These are phyloP conservation scores for Lipomyces orientalis DNA, from an alignment of 805 yeast genomes.

Conservation along the genomic window DNA sequence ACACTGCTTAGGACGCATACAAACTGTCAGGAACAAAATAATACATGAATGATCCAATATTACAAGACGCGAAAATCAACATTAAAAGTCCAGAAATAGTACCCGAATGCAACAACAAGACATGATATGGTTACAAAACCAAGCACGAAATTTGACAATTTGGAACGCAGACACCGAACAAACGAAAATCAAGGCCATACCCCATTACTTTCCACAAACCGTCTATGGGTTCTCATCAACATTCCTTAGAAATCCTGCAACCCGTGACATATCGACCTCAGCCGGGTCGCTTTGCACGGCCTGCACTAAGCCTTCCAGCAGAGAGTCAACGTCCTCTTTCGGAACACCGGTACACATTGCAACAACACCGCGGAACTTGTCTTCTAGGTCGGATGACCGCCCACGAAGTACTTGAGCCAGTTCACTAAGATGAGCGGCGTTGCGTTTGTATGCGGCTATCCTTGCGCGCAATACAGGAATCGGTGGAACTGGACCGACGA, in stretches of 20 bases:
- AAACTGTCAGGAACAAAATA: not conserved
- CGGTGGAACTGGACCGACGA: slow-evolving; percentile 51
- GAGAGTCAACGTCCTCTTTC: slow-evolving; percentile 75
- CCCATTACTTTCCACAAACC: slow-evolving; percentile 1
- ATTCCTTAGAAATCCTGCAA: slow-evolving; percentile 60
- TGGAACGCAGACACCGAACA: not conserved
- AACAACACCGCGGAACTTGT: slow-evolving; percentile 85
- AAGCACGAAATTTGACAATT: not conserved
- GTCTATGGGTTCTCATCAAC: slow-evolving; percentile 28
- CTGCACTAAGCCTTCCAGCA: slow-evolving; percentile 81
- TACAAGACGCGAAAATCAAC: not conserved
- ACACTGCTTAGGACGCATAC: not conserved
- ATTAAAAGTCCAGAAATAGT: not conserved
- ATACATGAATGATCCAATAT: not conserved
- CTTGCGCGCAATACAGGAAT: slow-evolving; percentile 69
- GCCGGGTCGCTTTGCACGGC: slow-evolving; percentile 90
- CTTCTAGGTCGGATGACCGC: slow-evolving; percentile 63
- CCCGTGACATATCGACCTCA: slow-evolving; percentile 63
- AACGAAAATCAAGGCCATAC: not conserved
- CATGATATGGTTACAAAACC: not conserved
- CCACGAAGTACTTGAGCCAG: slow-evolving; percentile 60
- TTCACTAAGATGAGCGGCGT: slow-evolving; percentile 61
- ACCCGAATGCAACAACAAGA: slow-evolving; percentile 7
- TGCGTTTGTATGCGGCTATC: slow-evolving; percentile 75
- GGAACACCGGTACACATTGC: slow-evolving; percentile 89